These are phyloP conservation scores for Crithidia sp. DNA, from an alignment of 208 protist species.

Conservation along the genomic window DNA sequence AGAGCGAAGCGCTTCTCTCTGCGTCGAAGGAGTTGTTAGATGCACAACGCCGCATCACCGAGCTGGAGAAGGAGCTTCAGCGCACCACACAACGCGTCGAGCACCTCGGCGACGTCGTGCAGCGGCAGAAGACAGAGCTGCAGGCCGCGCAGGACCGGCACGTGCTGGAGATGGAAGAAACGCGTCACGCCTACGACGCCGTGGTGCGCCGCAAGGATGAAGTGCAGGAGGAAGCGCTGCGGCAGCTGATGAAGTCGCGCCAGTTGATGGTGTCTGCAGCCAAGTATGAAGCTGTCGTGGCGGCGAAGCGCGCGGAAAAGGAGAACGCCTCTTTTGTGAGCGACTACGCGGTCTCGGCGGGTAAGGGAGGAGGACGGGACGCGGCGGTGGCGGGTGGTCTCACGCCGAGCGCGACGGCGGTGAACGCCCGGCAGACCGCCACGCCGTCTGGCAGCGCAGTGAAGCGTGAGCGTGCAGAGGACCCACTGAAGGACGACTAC, in stretches of 20 bases:
- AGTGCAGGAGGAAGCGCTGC: constrained; percentile 58
- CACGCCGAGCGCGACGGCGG: constrained; percentile 1
- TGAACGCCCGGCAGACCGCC: constrained; percentile 8
- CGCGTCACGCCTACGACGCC: constrained; percentile 46
- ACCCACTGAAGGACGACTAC: constrained; percentile 4
- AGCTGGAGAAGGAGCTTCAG: constrained; percentile 47
- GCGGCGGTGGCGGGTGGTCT: neutral
- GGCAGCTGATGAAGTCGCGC: constrained; percentile 50
- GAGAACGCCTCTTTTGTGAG: constrained; percentile 8
- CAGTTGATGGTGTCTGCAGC: constrained; percentile 47
- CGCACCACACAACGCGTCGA: constrained; percentile 52
- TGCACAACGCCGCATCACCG: constrained; percentile 31
- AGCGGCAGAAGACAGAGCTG: constrained; percentile 49
- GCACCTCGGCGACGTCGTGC: constrained; percentile 45
- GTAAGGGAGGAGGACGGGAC: neutral
- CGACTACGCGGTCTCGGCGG: neutral
- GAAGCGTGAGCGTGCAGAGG: constrained; percentile 43
- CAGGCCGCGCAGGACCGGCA: constrained; percentile 42
- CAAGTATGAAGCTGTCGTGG: constrained; percentile 46
- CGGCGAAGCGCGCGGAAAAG: constrained; percentile 24
- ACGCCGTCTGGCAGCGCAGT: constrained; percentile 18
- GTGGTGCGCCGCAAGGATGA: constrained; percentile 49
- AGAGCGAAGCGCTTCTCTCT: neutral
- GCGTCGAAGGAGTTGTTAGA: constrained; percentile 9
- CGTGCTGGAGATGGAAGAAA: constrained; percentile 50